Conservation (phyloP, 225 moss, liverwort and hornwort genomes). For the Sphagnum tenellum region DNA sequence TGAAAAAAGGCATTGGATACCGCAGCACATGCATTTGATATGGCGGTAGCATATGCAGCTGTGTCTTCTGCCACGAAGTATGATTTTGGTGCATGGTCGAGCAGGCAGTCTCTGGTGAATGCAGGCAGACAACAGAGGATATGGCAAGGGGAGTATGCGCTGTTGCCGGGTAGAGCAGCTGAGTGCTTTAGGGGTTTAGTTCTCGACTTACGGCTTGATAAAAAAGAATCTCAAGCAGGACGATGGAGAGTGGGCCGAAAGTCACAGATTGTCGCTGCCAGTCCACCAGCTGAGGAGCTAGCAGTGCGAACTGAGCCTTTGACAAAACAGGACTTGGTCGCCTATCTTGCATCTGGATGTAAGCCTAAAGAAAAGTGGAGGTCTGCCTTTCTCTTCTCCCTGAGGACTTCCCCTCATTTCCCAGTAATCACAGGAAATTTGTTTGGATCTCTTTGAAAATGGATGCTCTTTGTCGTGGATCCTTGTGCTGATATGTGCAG, state of each 20-base stretch:
- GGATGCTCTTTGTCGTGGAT: not conserved
- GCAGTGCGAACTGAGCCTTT: constrained; percentile 42
- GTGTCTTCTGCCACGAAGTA: constrained; percentile 1
- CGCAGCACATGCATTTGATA: not conserved
- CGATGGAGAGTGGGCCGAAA: constrained; percentile 4
- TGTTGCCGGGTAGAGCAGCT: too few relatives aligned
- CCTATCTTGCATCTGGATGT: constrained; percentile 82
- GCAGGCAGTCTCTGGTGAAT: not conserved
- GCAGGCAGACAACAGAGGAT: not conserved
- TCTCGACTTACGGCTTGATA: not conserved
- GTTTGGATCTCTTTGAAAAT: not conserved
- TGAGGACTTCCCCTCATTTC: too few relatives aligned
- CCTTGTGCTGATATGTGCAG: not conserved
- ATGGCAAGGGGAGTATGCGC: not conserved
- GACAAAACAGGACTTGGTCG: constrained; percentile 63
- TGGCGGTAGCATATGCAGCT: constrained; percentile 8
- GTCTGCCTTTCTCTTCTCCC: constrained; percentile 17
- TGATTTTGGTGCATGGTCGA: not conserved
- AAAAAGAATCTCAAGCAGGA: not conserved
- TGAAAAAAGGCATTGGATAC: too few relatives aligned
- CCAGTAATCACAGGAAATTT: not conserved
- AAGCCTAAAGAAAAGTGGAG: constrained; percentile 92
- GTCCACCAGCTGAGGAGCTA: constrained; percentile 60
- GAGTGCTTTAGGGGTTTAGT: not conserved
- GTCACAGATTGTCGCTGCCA: constrained; percentile 49